A percentile compares a stretch with the other conserved stretches of the same genome.
phyloP scores from a whole-genome alignment of 1,139 yeast species.

The Nadsonia commutata region DNA sequence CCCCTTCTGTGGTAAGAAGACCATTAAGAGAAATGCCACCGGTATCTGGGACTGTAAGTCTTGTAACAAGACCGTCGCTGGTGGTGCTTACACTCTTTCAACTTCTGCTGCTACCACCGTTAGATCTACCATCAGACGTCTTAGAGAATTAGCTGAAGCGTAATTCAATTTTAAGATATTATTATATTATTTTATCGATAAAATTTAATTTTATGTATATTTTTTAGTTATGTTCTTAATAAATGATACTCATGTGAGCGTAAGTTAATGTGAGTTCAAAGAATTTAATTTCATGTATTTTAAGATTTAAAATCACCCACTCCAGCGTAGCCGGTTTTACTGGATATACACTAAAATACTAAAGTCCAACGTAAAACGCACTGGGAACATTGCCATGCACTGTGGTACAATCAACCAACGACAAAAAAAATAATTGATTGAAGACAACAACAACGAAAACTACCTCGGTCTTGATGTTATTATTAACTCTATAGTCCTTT shows the following conservation, averaged over 20 bases:
- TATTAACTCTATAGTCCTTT: no score
- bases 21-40: conserved; percentile 94
- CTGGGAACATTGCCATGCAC: no score
- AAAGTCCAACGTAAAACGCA: no score
- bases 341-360: no score
- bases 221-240: conserved; percentile 2
- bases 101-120: conserved; percentile 99
- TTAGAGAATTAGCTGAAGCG: conserved; percentile 99
- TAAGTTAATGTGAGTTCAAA: neutral
- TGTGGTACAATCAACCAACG: no score
- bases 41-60: conserved; percentile 98
- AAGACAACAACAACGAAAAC: no score
- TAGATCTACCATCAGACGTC: conserved; percentile 99
- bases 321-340: neutral
- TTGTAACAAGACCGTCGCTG: conserved; percentile 95
- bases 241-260: neutral
- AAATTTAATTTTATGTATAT: conserved; percentile 5
- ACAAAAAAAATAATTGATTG: no score
- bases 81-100: conserved; percentile 98
- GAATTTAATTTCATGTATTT: neutral
- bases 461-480: no score
- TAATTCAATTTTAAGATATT: conserved; percentile 28
- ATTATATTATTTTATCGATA: no score
- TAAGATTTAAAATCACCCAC: neutral
- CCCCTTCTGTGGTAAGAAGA: conserved; percentile 99